These are phyloP conservation scores for Bipolaris oryzae DNA, from an alignment of 2,329 filamentous ascomycete genomes.

Conservation along the genomic window DNA sequence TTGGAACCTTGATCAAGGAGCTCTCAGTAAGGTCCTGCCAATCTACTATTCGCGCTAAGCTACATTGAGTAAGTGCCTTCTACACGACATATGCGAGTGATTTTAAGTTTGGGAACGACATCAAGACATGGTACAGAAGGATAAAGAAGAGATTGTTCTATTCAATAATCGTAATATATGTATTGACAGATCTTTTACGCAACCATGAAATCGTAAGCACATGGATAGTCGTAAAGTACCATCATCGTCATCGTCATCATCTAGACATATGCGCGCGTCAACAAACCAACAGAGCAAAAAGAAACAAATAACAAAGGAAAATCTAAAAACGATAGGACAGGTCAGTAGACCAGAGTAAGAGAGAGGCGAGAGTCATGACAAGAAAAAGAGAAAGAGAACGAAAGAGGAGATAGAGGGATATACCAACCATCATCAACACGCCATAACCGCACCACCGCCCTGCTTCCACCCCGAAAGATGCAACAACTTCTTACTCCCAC, in stretches of 20 bases:
- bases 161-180: slow-evolving; percentile 1
- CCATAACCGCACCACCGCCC: slow-evolving; percentile 4
- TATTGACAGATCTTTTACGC: background rate
- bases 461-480: slow-evolving; percentile 13
- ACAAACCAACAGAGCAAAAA: background rate
- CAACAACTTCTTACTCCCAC: slow-evolving; percentile 27
- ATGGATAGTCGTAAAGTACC: background rate
- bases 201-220: slow-evolving; percentile 4
- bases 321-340: slow-evolving; percentile 3
- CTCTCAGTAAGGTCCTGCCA: no score
- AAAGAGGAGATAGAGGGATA: background rate
- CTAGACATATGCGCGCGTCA: background rate
- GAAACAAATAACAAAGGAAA: background rate
- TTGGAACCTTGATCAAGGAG: no score
- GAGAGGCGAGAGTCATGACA: background rate
- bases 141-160: background rate
- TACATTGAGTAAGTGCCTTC: no score
- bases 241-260: slow-evolving; percentile 6
- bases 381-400: background rate
- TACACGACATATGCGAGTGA: no score
- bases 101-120: background rate
- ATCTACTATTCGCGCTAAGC: no score
- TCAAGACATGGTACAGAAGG: background rate
- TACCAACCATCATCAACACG: background rate
- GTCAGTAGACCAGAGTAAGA: background rate